Percentiles rank a stretch among this genome's conserved stretches.
phyloP scores from a whole-genome alignment of 2,329 filamentous ascomycete genomes.

The Leptographium radiaticola region DNA sequence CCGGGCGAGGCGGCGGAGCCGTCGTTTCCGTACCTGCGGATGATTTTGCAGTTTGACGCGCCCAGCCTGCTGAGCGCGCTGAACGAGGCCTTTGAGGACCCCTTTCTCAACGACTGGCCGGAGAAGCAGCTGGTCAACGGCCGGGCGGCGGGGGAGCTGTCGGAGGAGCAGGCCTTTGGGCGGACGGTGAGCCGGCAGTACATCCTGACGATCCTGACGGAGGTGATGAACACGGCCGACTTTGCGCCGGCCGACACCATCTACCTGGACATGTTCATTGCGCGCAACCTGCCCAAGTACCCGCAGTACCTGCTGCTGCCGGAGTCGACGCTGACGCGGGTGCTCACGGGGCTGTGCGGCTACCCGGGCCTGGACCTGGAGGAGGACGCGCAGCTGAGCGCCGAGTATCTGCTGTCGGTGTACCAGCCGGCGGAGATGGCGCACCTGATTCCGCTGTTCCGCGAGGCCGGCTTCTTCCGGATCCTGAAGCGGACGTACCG shows the following conservation, averaged over 20 bases:
- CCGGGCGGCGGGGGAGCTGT: slow-evolving; percentile 26
- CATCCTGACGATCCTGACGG: slow-evolving; percentile 76
- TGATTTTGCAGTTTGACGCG: slow-evolving; percentile 78
- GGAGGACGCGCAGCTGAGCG: slow-evolving; percentile 93
- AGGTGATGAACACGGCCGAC: slow-evolving; percentile 69
- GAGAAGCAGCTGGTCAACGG: slow-evolving; percentile 47
- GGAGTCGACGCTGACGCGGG: slow-evolving; percentile 69
- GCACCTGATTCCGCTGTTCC: slow-evolving; percentile 63
- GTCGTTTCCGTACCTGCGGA: slow-evolving; percentile 72
- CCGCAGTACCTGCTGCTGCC: slow-evolving; percentile 88
- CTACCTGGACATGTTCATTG: slow-evolving; percentile 97
- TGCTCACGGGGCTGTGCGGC: slow-evolving; percentile 70
- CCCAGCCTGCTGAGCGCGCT: slow-evolving; percentile 88
- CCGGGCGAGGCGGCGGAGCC: slow-evolving; percentile 44
- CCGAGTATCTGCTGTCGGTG: slow-evolving; percentile 84
- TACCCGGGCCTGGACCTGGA: slow-evolving; percentile 73
- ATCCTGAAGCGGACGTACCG: slow-evolving; percentile 85
- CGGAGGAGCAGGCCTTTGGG: slow-evolving; percentile 54
- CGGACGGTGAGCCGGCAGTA: slow-evolving; percentile 81
- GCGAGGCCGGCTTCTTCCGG: slow-evolving; percentile 71
- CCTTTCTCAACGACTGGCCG: slow-evolving; percentile 72
- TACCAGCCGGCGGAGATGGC: slow-evolving; percentile 80
- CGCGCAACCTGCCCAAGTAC: slow-evolving; percentile 89
- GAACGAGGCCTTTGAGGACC: slow-evolving; percentile 94
- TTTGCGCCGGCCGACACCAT: slow-evolving; percentile 76